phyloP scores from a whole-genome alignment of 2,329 filamentous ascomycete species.

The Fusarium pininemorale region DNA sequence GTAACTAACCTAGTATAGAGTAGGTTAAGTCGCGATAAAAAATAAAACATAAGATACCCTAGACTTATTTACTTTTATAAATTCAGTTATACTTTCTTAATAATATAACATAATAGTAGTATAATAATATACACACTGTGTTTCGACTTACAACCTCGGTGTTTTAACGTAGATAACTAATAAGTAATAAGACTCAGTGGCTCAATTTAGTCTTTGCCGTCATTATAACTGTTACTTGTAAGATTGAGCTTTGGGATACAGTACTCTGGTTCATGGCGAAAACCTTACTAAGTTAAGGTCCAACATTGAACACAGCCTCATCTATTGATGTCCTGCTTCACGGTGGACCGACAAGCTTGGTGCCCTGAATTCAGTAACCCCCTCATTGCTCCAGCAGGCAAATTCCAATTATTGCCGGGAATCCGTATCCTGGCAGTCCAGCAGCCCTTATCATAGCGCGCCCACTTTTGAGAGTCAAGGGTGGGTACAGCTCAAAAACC shows the following conservation, averaged over 20 bases:
- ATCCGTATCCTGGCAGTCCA: background rate
- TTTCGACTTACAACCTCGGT: fast-evolving
- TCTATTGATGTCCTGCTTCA: background rate
- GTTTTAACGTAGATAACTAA: fast-evolving
- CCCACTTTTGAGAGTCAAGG: slow-evolving; percentile 1
- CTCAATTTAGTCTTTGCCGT: fast-evolving
- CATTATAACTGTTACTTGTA: fast-evolving
- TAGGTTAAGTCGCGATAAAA: background rate
- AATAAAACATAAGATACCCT: background rate
- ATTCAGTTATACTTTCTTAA: background rate
- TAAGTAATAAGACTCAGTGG: fast-evolving
- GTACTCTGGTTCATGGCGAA: fast-evolving
- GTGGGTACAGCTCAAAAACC: background rate
- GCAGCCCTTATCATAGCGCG: background rate
- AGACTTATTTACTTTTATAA: background rate
- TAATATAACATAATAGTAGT: background rate
- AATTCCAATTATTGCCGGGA: background rate
- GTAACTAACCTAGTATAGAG: background rate
- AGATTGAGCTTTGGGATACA: too few relatives aligned
- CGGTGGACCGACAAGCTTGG: background rate
- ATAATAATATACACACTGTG: fast-evolving
- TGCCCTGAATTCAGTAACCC: background rate
- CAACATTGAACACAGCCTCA: background rate
- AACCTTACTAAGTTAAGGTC: background rate
- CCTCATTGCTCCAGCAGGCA: background rate